Evolutionary conservation across 208 protist genomes (phyloP).

Genomic region (Trypanosoma cruzi): DNA sequence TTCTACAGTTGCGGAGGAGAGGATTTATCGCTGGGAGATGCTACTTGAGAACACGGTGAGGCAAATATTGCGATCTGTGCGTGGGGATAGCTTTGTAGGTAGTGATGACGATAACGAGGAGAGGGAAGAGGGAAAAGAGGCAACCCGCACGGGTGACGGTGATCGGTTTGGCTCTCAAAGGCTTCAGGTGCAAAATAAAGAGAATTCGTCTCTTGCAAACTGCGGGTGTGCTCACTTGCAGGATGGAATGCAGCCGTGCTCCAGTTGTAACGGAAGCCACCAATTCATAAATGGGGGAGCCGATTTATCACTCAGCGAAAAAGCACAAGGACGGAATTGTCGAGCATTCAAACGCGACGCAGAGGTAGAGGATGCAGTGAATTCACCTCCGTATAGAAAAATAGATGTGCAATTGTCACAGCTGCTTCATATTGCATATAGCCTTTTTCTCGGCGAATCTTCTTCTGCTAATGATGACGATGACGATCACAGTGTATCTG

Average conservation of each 20-base stretch:
- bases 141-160: not conserved
- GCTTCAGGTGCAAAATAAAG: not conserved
- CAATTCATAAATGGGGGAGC: not conserved
- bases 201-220: not conserved
- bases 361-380: not conserved
- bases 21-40: slow-evolving; percentile 12
- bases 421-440: slow-evolving; percentile 11
- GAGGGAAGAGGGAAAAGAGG: not conserved
- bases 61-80: not conserved
- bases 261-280: not conserved
- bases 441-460: slow-evolving; percentile 6
- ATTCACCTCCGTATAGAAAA: not conserved
- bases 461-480: not conserved
- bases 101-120: slow-evolving; percentile 1
- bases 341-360: not conserved
- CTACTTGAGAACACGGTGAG: slow-evolving; percentile 2
- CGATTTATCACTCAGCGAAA: not conserved
- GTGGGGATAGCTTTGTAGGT: not conserved
- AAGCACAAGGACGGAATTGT: not conserved
- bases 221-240: not conserved
- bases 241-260: not conserved
- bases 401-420: slow-evolving; percentile 5
- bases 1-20: slow-evolving; percentile 6
- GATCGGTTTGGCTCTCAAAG: not conserved
- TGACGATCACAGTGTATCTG: not conserved